Base-by-base conservation (phyloP, 768 basidiomycete genomes). In the Kondoa malvinella region DNA sequence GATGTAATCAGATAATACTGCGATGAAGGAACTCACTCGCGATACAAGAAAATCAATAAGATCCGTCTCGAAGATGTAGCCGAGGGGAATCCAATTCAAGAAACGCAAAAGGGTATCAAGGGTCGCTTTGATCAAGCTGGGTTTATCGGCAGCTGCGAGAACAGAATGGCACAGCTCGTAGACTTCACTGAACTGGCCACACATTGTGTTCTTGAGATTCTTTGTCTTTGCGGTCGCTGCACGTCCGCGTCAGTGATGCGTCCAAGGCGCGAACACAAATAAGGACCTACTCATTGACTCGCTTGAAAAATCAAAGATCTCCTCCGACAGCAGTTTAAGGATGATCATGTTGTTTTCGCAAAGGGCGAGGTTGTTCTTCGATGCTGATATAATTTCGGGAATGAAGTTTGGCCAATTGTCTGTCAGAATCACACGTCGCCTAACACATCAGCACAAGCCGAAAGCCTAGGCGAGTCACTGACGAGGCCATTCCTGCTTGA, bases 281-380 rank as follows among this genome's bases (percentile, higher is more conserved):
- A 33, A 56, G 50, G 2, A 25, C 56, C 65, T n/a, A n/a, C n/a
- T 96, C 91, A 99, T 88, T 78, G 94, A 90, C 73, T 99, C 95
- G 1, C 95, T 91, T 2, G 92, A 95, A 78, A 87, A 99, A 77
- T 99, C 95, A 75, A 99, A 99, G 68, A 99, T 90, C 77, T 99
- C 95, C 76, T 99, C 95, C 0, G 91, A 94, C n/a, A 97, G 82
- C 15, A 99, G 82, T 75, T 89, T 89, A 73, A 97, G 82, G 76
- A 99, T 97, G 77, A 91, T 84, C 95, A 99, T 99, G 80, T 99
- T 99, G 82, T 99, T 99, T 80, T 99, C 95, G 82, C 95, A 97
- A 32, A 97, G 83, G 1, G 89, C 86, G 56, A 96, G 84, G 76
- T 92, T 96, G 57, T 89, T 90, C 78, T 94, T 94, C 57, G 94